Evolutionary conservation across 2,329 filamentous ascomycete species (phyloP).

Genomic region (Beauveria caledonica): DNA sequence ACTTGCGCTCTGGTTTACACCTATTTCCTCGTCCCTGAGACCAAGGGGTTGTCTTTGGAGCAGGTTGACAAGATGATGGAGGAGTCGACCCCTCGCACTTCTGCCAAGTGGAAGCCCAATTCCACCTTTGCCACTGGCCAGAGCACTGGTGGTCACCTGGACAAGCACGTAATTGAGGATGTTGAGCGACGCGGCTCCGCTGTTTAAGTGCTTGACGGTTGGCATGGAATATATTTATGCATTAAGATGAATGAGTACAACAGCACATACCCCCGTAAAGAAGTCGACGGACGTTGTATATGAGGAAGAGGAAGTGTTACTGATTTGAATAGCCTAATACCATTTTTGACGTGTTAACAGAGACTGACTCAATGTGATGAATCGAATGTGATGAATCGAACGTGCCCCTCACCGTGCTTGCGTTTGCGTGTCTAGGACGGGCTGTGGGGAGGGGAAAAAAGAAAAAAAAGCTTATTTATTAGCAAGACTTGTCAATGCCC

Average conservation of each 20-base stretch:
- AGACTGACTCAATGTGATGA: neutral
- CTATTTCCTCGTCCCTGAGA: conserved; percentile 68
- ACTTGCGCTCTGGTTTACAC: conserved; percentile 51
- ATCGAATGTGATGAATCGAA: neutral
- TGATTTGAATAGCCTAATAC: conserved; percentile 1
- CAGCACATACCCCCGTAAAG: conserved; percentile 5
- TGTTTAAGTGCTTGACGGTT: conserved; percentile 19
- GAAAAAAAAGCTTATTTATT: no score
- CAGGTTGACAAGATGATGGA: conserved; percentile 85
- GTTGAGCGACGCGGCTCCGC: conserved; percentile 23
- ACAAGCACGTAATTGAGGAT: conserved; percentile 22
- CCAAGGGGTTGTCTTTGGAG: conserved; percentile 69
- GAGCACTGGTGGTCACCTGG: conserved; percentile 29
- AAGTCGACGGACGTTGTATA: neutral
- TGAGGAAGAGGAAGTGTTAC: neutral
- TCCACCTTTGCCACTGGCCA: conserved; percentile 54
- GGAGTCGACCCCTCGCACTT: conserved; percentile 70
- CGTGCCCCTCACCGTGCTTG: no score
- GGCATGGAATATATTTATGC: neutral
- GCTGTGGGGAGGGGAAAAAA: no score
- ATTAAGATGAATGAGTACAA: conserved; percentile 6
- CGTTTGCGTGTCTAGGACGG: no score
- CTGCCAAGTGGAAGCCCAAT: conserved; percentile 65
- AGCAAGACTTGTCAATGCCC: no score
- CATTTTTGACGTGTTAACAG: neutral